Evolutionary conservation across 495 filamentous ascomycete genomes (phyloP).

Genomic region (Penicillium nucicola): DNA sequence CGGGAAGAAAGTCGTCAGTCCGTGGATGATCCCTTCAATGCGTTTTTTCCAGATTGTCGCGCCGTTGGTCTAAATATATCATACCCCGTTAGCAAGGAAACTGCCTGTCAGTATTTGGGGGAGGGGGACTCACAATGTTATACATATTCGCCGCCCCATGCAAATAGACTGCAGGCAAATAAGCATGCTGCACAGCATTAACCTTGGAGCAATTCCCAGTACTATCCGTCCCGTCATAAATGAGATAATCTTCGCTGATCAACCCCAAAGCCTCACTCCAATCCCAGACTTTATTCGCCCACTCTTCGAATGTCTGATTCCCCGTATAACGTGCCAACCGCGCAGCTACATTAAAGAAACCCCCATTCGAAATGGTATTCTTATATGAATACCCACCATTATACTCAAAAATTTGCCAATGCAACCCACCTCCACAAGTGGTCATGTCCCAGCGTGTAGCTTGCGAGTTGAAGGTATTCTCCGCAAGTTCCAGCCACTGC

Average conservation of each 20-base stretch:
- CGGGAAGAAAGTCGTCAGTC: conserved; percentile 49
- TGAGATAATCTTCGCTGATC: conserved; percentile 51
- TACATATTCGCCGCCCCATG: conserved; percentile 71
- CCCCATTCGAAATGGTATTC: conserved; percentile 71
- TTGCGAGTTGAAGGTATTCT: conserved; percentile 73
- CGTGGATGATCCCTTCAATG: conserved; percentile 51
- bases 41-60: conserved; percentile 53
- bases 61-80: conserved; percentile 50
- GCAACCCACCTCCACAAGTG: conserved; percentile 64
- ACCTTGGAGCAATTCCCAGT: conserved; percentile 34
- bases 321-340: conserved; percentile 69
- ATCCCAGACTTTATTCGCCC: conserved; percentile 65
- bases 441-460: conserved; percentile 62
- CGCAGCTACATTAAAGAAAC: conserved; percentile 73
- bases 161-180: conserved; percentile 63
- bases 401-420: conserved; percentile 76
- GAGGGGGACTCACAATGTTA: conserved; percentile 53
- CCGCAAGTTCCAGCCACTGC: conserved; percentile 68
- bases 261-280: conserved; percentile 62
- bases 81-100: neutral
- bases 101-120: neutral
- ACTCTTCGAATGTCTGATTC: conserved; percentile 69
- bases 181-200: conserved; percentile 58
- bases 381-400: conserved; percentile 76
- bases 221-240: conserved; percentile 60